Base-by-base conservation (phyloP, 352 stramenopile genomes). In the Globisporangium radiosum region DNA sequence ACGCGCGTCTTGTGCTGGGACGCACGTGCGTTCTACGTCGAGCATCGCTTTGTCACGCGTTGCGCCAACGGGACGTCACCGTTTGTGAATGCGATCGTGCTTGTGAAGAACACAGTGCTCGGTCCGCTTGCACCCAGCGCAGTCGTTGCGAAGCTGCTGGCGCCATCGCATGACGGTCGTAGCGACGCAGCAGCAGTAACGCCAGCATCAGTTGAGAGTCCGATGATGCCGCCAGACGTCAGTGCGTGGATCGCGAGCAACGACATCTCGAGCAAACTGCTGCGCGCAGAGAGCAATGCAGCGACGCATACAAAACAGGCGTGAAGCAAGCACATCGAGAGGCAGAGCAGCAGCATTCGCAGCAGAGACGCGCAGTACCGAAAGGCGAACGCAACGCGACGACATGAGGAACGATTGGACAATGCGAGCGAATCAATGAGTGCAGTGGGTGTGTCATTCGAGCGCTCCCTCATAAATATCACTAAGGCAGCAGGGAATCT, bases 101-200 rank as follows among this genome's bases (percentile, higher is more conserved):
- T 93, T n/a, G 86, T 94, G 19, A 95, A 95, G 75, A 95, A 95
- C 71, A 86, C 64, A 5, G 84, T 94, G 49, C 52, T 95, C 15
- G 86, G 86, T 8, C 61, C 68, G n/a, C 65, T 90, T 6, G 72
- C 60, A 19, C 86, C 84, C 3, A 54, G 67, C 25, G 70, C 87
- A 50, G 69, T 95, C 56, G 66, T 95, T 6, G 68, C 71, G n/a
- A 85, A 79, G 66, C 69, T 92, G 66, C 69, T 92, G n/a, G 38
- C 45, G 13, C 70, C 70, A 10, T 64, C 52, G 2, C 58, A 73
- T 11, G 60, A 69, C 14, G 39, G 58, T 25, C 11, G 11, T 0
- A 64, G 71, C 19, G 74, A 85, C 42, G n/a, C 52, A 43, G 40
- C 69, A 15, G 25, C 25, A 25, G 25, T 2, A 25, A 25, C 25